These are phyloP conservation scores for Epicoccum nigrum DNA, from an alignment of 2,329 filamentous ascomycete species.

Conservation along the genomic window DNA sequence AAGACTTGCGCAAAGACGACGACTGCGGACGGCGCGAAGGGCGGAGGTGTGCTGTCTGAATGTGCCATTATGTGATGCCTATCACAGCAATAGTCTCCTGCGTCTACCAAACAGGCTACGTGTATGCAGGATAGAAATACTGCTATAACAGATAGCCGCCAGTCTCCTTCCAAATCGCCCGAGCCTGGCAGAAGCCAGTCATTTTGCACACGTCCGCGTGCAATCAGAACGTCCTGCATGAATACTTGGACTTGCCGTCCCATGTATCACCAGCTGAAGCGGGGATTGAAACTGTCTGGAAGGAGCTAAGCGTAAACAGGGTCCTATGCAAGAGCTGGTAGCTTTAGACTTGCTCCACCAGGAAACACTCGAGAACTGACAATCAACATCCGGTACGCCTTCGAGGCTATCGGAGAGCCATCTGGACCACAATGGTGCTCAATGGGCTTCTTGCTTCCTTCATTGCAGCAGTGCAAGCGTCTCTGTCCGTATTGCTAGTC, in stretches of 20 bases:
- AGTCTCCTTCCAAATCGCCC: background rate
- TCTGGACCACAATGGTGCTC: background rate
- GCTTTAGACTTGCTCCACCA: slow-evolving; percentile 1
- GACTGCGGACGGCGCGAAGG: slow-evolving; percentile 59
- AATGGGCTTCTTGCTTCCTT: slow-evolving; percentile 47
- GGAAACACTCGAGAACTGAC: background rate
- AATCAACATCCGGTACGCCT: background rate
- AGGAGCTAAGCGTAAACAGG: slow-evolving; percentile 13
- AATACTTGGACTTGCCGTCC: no score
- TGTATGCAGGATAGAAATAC: background rate
- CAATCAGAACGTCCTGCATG: slow-evolving; percentile 14
- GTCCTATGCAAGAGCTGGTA: slow-evolving; percentile 4
- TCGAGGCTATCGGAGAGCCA: no score
- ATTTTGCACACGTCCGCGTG: background rate
- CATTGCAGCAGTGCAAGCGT: slow-evolving; percentile 61
- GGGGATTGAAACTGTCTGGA: no score
- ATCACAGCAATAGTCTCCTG: background rate
- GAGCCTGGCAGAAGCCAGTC: background rate
- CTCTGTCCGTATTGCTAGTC: slow-evolving; percentile 59
- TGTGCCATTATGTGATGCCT: slow-evolving; percentile 24
- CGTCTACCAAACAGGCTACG: background rate
- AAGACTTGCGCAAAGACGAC: slow-evolving; percentile 64
- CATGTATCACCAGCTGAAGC: slow-evolving; percentile 7
- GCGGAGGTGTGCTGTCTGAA: slow-evolving; percentile 40
- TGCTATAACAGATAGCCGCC: background rate